Evolutionary conservation across 1,139 yeast species (phyloP).

Genomic region (Geotrichum candidum): DNA sequence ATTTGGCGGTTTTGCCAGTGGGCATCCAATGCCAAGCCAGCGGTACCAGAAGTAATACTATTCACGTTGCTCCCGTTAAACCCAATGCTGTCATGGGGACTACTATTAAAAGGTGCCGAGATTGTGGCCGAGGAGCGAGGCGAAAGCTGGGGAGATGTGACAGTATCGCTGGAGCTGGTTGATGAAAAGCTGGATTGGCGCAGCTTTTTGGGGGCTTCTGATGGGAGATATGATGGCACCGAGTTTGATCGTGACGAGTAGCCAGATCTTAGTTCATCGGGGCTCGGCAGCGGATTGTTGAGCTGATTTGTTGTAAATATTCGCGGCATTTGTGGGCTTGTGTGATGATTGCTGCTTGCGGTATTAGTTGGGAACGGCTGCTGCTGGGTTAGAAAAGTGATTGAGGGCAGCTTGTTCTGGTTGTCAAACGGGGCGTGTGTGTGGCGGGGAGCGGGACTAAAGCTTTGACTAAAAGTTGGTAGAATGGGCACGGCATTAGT

Average conservation of each 20-base stretch:
- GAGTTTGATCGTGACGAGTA: constrained; percentile 6
- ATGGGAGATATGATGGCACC: constrained; percentile 9
- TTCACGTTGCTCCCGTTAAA: not conserved
- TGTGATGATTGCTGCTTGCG: not conserved
- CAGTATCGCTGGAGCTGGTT: constrained; percentile 1
- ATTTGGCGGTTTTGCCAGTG: constrained; percentile 34
- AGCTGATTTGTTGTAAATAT: not conserved
- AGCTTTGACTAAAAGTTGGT: not conserved
- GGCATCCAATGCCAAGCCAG: not conserved
- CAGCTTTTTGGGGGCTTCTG: not conserved
- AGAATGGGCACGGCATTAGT: not conserved
- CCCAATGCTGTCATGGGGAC: not conserved
- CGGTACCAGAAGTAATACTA: not conserved
- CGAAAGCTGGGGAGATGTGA: constrained; percentile 4
- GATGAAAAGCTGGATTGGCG: constrained; percentile 3
- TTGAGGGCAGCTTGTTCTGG: constrained; percentile 6
- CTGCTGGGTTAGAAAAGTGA: constrained; percentile 2
- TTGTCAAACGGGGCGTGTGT: not conserved
- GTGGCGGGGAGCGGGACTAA: not conserved
- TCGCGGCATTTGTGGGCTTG: not conserved
- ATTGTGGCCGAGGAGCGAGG: constrained; percentile 1
- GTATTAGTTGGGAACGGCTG: not conserved
- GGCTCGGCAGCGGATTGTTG: not conserved
- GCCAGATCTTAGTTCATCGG: not conserved
- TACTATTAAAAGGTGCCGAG: not conserved